A percentile compares a stretch with the other conserved stretches of the same genome.
phyloP scores from a whole-genome alignment of 306 rosid genomes.

The Potentilla sterilis region DNA sequence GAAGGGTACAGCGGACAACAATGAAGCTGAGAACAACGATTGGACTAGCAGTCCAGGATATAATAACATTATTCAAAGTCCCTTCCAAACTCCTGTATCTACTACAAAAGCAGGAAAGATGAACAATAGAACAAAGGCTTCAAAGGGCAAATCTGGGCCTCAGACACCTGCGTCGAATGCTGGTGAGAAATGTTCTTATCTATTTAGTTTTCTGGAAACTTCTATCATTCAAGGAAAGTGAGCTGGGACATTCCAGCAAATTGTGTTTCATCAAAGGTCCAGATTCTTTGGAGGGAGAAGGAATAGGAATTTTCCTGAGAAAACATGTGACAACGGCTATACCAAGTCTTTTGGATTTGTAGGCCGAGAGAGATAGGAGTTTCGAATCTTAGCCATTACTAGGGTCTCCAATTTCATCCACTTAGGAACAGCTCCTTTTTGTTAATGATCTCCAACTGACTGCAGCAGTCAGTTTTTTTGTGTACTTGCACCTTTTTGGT shows the following conservation, averaged over 20 bases:
- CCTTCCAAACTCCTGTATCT: conserved; percentile 74
- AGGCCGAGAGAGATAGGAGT: no score
- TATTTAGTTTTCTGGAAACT: conserved; percentile 2
- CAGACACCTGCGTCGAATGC: conserved; percentile 75
- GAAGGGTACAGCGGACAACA: conserved; percentile 47
- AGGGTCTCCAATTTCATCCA: not conserved
- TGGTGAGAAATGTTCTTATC: conserved; percentile 41
- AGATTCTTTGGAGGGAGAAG: not conserved
- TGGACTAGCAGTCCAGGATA: conserved; percentile 54
- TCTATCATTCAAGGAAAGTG: conserved; percentile 1
- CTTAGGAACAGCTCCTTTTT: not conserved
- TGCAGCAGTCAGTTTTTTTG: not conserved
- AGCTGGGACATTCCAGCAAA: not conserved
- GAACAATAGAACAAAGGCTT: conserved; percentile 58
- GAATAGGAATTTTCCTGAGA: not conserved
- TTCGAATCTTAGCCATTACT: not conserved
- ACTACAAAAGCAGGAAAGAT: conserved; percentile 73
- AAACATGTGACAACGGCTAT: not conserved
- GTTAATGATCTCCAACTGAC: not conserved
- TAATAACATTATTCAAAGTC: conserved; percentile 41
- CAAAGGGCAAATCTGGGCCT: conserved; percentile 71
- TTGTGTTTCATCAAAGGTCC: not conserved
- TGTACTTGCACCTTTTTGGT: not conserved
- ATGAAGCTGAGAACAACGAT: conserved; percentile 48
- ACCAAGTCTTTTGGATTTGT: no score